Evolutionary conservation across 2,329 filamentous ascomycete genomes (phyloP).

Genomic region (Lecanosticta acicola): DNA sequence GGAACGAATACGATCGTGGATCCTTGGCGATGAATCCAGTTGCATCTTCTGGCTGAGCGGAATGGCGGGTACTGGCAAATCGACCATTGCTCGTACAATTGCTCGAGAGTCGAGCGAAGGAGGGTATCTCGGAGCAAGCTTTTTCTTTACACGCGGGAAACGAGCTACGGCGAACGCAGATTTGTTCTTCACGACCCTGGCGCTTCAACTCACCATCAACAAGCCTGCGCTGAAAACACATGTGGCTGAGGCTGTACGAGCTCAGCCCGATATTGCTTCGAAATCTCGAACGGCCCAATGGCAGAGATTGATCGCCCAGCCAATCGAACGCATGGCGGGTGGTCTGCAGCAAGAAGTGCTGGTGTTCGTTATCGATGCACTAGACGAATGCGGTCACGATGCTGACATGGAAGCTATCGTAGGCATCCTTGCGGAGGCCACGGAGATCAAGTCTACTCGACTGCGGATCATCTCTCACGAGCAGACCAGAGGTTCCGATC

Average conservation of each 20-base stretch:
- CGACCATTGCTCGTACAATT: neutral
- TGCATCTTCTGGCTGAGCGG: constrained; percentile 4
- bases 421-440: constrained; percentile 12
- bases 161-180: constrained; percentile 11
- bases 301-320: too few species aligned
- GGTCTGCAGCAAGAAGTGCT: too few species aligned
- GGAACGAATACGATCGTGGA: too few species aligned
- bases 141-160: constrained; percentile 21
- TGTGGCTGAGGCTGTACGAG: constrained; percentile 6
- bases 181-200: constrained; percentile 14
- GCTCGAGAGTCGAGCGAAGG: neutral
- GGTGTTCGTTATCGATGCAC: constrained; percentile 28
- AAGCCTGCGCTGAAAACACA: constrained; percentile 1
- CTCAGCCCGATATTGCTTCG: too few species aligned
- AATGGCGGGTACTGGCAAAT: constrained; percentile 6
- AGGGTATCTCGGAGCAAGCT: constrained; percentile 15
- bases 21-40: too few species aligned
- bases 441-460: constrained; percentile 4
- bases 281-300: too few species aligned
- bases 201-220: constrained; percentile 8
- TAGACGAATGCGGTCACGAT: constrained; percentile 31
- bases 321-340: too few species aligned
- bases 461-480: constrained; percentile 24
- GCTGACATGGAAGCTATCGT: constrained; percentile 15
- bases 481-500: constrained; percentile 23